These are phyloP conservation scores for Pythium insidiosum DNA, from an alignment of 352 stramenopile species.

Conservation along the genomic window DNA sequence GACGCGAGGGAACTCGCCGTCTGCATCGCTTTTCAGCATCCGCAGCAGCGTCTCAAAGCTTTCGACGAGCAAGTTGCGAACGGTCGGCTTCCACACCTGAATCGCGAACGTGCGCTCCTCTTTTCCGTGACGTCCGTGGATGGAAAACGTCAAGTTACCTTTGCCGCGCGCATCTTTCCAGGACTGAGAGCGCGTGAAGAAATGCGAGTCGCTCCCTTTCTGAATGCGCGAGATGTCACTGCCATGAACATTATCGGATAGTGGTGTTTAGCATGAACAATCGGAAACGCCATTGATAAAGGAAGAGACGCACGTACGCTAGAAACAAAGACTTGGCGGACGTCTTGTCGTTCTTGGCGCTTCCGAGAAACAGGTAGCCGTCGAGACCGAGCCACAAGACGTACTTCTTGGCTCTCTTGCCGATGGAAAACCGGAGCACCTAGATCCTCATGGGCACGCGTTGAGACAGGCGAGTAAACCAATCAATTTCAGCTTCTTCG, in stretches of 20 bases:
- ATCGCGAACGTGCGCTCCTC: conserved; percentile 37
- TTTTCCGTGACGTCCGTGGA: conserved; percentile 25
- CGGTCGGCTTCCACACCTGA: conserved; percentile 29
- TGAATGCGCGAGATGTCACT: conserved; percentile 37
- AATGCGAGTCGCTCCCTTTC: conserved; percentile 31
- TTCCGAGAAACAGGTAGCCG: conserved; percentile 30
- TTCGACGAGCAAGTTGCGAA: conserved; percentile 42
- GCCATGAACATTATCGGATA: no score
- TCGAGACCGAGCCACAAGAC: conserved; percentile 41
- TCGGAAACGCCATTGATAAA: no score
- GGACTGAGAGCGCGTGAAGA: conserved; percentile 43
- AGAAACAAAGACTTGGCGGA: conserved; percentile 30
- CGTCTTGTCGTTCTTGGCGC: conserved; percentile 36
- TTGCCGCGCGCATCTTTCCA: conserved; percentile 35
- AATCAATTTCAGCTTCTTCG: no score
- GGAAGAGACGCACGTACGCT: conserved; percentile 15
- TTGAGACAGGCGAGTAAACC: no score
- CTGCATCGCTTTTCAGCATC: conserved; percentile 33
- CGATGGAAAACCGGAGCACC: conserved; percentile 38
- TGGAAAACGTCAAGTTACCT: conserved; percentile 37
- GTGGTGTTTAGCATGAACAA: no score
- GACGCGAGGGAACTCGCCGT: conserved; percentile 41
- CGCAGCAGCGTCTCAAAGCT: conserved; percentile 32
- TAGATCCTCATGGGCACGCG: no score
- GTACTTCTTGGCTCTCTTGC: conserved; percentile 33